phyloP scores from a whole-genome alignment of 495 filamentous ascomycete species.

The Xylaria flabelliformis region DNA sequence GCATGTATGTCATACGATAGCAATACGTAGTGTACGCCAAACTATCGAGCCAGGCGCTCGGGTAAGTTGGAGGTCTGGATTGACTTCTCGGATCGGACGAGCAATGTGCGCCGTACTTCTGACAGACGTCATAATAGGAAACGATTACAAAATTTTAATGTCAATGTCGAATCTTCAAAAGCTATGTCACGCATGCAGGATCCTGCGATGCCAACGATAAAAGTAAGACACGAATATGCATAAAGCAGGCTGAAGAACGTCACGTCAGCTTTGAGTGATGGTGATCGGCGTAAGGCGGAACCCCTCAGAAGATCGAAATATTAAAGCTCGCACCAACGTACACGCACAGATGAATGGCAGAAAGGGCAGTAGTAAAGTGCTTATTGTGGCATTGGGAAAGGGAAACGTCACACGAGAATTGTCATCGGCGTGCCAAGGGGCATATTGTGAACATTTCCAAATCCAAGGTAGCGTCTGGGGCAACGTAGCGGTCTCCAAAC shows the following conservation, averaged over 20 bases:
- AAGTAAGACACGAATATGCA: neutral
- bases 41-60: neutral
- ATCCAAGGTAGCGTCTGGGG: neutral
- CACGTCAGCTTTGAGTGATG: slow-evolving; percentile 10
- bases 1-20: neutral
- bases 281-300: slow-evolving; percentile 12
- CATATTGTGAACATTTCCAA: neutral
- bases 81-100: neutral
- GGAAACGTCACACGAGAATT: neutral
- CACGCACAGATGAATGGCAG: neutral
- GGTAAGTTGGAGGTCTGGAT: neutral
- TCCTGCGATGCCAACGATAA: neutral
- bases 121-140: neutral
- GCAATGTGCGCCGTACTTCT: neutral
- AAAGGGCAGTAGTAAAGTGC: neutral
- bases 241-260: neutral
- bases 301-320: neutral
- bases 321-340: neutral
- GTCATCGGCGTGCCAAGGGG: neutral
- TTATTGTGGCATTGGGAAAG: neutral
- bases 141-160: neutral
- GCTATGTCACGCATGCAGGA: neutral
- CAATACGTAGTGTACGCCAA: neutral
- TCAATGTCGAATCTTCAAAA: neutral
- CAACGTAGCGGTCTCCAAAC: neutral